Evolutionary conservation across 1,284 basidiomycete genomes (phyloP), one percentile per base, ranked within the genome.

Genomic region (Ganoderma sinense): DNA sequence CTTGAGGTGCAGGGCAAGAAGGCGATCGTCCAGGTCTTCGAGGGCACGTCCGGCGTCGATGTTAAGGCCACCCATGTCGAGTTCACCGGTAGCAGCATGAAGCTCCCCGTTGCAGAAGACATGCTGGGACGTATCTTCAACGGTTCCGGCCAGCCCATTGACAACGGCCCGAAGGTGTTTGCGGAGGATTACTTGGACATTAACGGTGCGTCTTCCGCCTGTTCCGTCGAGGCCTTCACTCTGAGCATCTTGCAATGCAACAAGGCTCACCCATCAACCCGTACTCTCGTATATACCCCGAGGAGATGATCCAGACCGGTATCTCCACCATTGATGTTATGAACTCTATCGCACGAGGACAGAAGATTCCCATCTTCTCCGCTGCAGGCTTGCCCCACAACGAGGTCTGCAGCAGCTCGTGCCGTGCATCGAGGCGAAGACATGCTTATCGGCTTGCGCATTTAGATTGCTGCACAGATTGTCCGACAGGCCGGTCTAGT

Each of bases 221-320:
- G 39, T 1, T 67, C 23, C 67, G 68, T 29, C 63, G 48, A 29
- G 39, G 63, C 74, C 26, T 48, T 20, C 61, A 41, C 29, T 62
- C 26, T 65, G 36, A 66, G 40, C 23, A n/a, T 55, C 18, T 65
- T 13, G 59, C 64, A 20, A 20, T 69, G 73, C 70, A 65, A 68
- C 75, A 76, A 97, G 96, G 97, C 72, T 98, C 97, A 7, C 98
- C 97, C 63, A 99, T 99, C 86, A 99, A 99, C 85, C 98, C 98
- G 20, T 99, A 94, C 85, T 97, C 96, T 72, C 97, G 98, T 81
- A 98, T 99, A 84, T 99, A 99, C 85, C 98, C 98, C 73, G 98
- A 99, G 84, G 97, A 99, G 86, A 99, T 99, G 98, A 99, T 99
- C 76, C 98, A 99, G 83, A 99, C 98, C 26, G 98, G 98, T 85